phyloP scores from a whole-genome alignment of 2,329 filamentous ascomycete genomes.

The Davidsoniella virescens region DNA sequence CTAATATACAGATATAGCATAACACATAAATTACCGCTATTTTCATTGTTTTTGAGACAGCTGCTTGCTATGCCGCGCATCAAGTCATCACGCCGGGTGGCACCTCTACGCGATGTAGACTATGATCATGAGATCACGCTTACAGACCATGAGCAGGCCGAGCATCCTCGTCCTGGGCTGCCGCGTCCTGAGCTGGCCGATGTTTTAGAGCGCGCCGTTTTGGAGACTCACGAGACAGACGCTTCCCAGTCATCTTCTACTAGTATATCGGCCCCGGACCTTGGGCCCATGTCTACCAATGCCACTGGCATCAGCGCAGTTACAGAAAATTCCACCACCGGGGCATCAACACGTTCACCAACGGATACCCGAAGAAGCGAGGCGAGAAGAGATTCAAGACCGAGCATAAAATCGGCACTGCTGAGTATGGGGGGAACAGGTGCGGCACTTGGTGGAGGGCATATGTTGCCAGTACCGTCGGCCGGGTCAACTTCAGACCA shows the following conservation, averaged over 20 bases:
- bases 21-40: background rate
- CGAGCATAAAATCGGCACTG: slow-evolving; percentile 12
- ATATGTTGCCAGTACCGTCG: slow-evolving; percentile 10
- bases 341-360: background rate
- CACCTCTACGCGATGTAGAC: slow-evolving; percentile 39
- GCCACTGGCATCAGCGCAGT: too few species aligned
- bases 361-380: background rate
- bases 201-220: background rate
- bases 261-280: background rate
- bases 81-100: slow-evolving; percentile 34
- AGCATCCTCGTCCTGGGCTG: background rate
- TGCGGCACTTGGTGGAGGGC: slow-evolving; percentile 8
- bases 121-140: slow-evolving; percentile 59
- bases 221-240: background rate
- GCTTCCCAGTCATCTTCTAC: background rate
- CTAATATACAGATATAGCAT: background rate
- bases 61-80: slow-evolving; percentile 10
- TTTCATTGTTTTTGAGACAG: background rate
- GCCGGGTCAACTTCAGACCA: slow-evolving; percentile 1
- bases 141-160: slow-evolving; percentile 35
- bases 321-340: background rate
- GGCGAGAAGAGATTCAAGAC: background rate
- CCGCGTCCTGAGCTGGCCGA: background rate
- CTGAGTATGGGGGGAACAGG: slow-evolving; percentile 11
- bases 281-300: background rate